These are phyloP conservation scores for Suhomyces sp. DNA, from an alignment of 805 yeast genomes.

Conservation along the genomic window DNA sequence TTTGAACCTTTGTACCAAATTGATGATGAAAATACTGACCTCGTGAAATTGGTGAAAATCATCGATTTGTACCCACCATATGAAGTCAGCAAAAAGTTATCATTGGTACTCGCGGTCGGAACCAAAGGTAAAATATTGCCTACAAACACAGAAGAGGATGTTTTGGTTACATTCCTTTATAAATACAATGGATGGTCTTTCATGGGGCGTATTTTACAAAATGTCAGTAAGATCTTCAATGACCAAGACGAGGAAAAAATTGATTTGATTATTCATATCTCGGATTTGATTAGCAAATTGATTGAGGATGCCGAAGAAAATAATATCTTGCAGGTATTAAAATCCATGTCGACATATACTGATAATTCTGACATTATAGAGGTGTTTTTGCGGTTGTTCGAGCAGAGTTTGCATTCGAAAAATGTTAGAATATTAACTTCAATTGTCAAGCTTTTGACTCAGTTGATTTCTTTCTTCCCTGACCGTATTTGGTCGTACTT, in stretches of 20 bases:
- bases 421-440: constrained; percentile 45
- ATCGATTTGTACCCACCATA: constrained; percentile 58
- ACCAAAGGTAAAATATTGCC: constrained; percentile 75
- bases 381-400: constrained; percentile 63
- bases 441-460: constrained; percentile 50
- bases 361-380: constrained; percentile 62
- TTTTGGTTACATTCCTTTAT: constrained; percentile 64
- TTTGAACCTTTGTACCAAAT: constrained; percentile 42
- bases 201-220: constrained; percentile 74
- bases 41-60: constrained; percentile 49
- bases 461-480: constrained; percentile 50
- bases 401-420: constrained; percentile 61
- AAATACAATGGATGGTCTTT: constrained; percentile 85
- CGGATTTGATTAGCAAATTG: constrained; percentile 51
- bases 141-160: constrained; percentile 32
- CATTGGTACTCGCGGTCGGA: constrained; percentile 44
- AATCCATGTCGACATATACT: constrained; percentile 47
- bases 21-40: constrained; percentile 53
- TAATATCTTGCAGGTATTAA: constrained; percentile 26
- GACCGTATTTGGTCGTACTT: constrained; percentile 79
- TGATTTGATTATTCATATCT: constrained; percentile 46
- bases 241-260: constrained; percentile 36
- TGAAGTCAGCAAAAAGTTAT: constrained; percentile 46
- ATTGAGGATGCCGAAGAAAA: constrained; percentile 38
- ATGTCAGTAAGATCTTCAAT: constrained; percentile 46